Conservation (phyloP, 345 rosid genomes). For the Capsella bursapastoris region DNA sequence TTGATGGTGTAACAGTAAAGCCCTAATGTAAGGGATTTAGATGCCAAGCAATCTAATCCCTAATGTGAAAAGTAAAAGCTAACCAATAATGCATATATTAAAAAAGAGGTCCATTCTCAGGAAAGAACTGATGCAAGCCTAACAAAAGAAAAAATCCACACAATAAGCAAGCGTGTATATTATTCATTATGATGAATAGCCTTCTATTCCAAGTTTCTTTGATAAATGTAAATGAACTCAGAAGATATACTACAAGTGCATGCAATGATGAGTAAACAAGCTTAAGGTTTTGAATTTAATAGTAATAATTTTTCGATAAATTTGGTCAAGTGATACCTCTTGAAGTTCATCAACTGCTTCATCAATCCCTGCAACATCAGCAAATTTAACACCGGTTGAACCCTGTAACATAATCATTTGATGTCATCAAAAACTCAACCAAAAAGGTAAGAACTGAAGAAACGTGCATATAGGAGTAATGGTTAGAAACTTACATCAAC, state of each 20-base stretch:
- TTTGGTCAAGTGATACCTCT: conserved; percentile 58
- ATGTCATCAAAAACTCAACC: conserved; percentile 35
- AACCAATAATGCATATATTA: conserved; percentile 5
- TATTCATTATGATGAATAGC: too few relatives aligned
- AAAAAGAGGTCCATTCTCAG: not conserved
- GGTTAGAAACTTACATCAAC: conserved; percentile 74
- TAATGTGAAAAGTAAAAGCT: conserved; percentile 10
- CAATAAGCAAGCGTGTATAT: not conserved
- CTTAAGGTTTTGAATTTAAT: not conserved
- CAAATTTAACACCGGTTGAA: conserved; percentile 90
- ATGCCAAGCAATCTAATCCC: conserved; percentile 14
- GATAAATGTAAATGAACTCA: too few relatives aligned
- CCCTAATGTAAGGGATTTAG: not conserved
- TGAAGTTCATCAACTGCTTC: conserved; percentile 99
- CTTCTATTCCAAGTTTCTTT: too few relatives aligned
- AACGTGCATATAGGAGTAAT: conserved; percentile 9
- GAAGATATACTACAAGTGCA: not conserved
- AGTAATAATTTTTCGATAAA: not conserved
- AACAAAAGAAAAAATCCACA: not conserved
- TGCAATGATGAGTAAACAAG: not conserved
- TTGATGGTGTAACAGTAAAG: conserved; percentile 6
- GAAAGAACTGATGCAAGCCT: conserved; percentile 2
- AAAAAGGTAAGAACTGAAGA: conserved; percentile 24
- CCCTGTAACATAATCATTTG: conserved; percentile 57
- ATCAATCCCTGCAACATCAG: conserved; percentile 95